Evolutionary conservation across 1,139 yeast species (phyloP).

Genomic region (Geotrichum europaeum): DNA sequence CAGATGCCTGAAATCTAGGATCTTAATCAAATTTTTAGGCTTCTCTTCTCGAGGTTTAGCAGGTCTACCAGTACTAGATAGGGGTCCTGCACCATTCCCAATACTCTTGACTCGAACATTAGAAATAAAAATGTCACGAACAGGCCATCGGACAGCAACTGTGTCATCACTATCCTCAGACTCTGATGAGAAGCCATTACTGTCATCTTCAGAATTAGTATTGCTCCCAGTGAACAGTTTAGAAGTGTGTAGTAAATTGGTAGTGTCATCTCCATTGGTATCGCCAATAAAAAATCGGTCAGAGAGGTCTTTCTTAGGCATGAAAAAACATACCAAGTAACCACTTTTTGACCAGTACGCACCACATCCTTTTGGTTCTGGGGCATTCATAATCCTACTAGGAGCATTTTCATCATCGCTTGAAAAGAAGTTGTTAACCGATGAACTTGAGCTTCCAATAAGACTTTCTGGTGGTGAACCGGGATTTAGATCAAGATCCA

Average conservation of each 20-base stretch:
- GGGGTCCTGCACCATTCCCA: slow-evolving; percentile 5
- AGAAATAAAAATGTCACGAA: slow-evolving; percentile 8
- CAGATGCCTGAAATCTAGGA: slow-evolving; percentile 50
- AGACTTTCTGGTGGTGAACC: not conserved
- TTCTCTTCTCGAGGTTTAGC: slow-evolving; percentile 8
- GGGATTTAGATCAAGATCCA: slow-evolving; percentile 29
- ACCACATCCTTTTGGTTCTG: slow-evolving; percentile 90
- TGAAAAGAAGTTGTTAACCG: slow-evolving; percentile 19
- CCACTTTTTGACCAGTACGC: slow-evolving; percentile 83
- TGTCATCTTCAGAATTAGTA: slow-evolving; percentile 14
- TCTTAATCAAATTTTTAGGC: slow-evolving; percentile 8
- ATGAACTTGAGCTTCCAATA: not conserved
- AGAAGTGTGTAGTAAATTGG: not conserved
- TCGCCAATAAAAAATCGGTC: slow-evolving; percentile 2
- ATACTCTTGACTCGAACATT: slow-evolving; percentile 9
- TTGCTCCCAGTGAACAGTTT: slow-evolving; percentile 6
- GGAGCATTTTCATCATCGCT: slow-evolving; percentile 25
- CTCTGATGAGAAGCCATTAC: slow-evolving; percentile 7
- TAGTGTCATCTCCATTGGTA: not conserved
- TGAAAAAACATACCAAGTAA: slow-evolving; percentile 72
- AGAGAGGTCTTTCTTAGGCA: slow-evolving; percentile 38
- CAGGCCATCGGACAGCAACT: slow-evolving; percentile 8
- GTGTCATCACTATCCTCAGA: slow-evolving; percentile 14
- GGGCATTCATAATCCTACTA: slow-evolving; percentile 61
- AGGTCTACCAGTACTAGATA: slow-evolving; percentile 11